Evolutionary conservation across 2,329 filamentous ascomycete species (phyloP), one percentile per base, ranked within the genome.

Genomic region (Bretziella fagacearum): DNA sequence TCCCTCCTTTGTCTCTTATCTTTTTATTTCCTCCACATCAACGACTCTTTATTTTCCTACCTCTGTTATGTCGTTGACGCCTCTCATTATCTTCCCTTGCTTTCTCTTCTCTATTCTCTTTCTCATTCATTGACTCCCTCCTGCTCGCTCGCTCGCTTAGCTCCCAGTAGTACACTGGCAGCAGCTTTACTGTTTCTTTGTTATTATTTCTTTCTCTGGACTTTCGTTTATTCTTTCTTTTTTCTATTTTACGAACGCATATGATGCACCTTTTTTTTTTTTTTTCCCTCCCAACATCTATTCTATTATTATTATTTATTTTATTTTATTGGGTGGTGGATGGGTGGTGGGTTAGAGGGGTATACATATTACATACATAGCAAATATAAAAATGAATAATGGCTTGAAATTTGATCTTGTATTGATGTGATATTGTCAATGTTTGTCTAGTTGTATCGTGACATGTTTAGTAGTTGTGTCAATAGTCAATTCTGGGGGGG

Each of bases 191-290:
- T 35, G 35, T 30, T 23, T 25, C 8, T 33, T 42, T 26, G 32
- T 30, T 17, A 5, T 44, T 18, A n/a, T 23, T 32, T 3, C 33
- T 46, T 43, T 33, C n/a, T 32, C 25, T 30, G 11, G 26, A 47
- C 35, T 41, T 18, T 42, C 26, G 10, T 17, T 41, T 26, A 32
- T 27, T 32, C 36, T 42, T 15, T 18, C 26, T 42, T 42, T 26
- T 35, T 33, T 35, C 23, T 46, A 11, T 41, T 32, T 47, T 33
- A 43, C 27, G 40, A 43, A 29, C 25, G 40, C 40, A 43, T 27
- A 43, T 43, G 40, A 43, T 43, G 40, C 40, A 43, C 18, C 30
- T 43, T 30, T 15, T 30, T 43, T 30, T 32, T 35, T 15, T 37
- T 40, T 18, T 22, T 39, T 27, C n/a, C 15, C 26, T 26, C 29